Base-by-base conservation (phyloP, 2,329 filamentous ascomycete species). In the Ambrosiella cleistominuta region DNA sequence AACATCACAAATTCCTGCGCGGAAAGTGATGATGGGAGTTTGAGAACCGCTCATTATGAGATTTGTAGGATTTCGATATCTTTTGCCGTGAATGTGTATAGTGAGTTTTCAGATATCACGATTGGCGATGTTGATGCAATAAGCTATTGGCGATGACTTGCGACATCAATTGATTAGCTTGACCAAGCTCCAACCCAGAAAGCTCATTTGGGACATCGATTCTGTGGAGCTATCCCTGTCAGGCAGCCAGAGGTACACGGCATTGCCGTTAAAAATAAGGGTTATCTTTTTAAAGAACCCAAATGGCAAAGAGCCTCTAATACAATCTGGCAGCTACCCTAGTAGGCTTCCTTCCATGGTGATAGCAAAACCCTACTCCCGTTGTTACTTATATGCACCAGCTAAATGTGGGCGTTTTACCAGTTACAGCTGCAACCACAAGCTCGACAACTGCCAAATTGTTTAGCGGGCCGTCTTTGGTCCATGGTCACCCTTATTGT, bases 11-110 rank as follows among this genome's bases (percentile, higher is more conserved):
- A 80, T 81, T 70, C 91, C 91, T 63, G 91, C 91, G 78, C 95
- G 96, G 79, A 97, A 97, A 13, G 89, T 95, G 69, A 97, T 90
- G 67, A 95, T 79, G 38, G 91, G 89, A 64, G 78, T 70, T n/a
- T 42, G 39, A 27, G 27, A 27, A 27, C 27, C 27, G 27, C 27
- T 27, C 27, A 27, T 27, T 27, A 5, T 27, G 27, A 27, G 27
- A 27, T 27, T 27, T 27, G 2, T 27, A 27, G 27, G 27, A 27
- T 27, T 27, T 27, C 4, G 27, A 27, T 27, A 27, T 27, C 27
- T 27, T 27, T 27, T 27, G 27, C 27, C 27, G 27, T 5, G 27
- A 27, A 4, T 27, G 2, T 27, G 27, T 27, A 27, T 27, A 27
- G 27, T 27, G 4, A 27, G 27, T 5, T 27, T 27, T 27, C 27